Conservation (phyloP, 768 basidiomycete genomes). For the Calocybe indica region DNA sequence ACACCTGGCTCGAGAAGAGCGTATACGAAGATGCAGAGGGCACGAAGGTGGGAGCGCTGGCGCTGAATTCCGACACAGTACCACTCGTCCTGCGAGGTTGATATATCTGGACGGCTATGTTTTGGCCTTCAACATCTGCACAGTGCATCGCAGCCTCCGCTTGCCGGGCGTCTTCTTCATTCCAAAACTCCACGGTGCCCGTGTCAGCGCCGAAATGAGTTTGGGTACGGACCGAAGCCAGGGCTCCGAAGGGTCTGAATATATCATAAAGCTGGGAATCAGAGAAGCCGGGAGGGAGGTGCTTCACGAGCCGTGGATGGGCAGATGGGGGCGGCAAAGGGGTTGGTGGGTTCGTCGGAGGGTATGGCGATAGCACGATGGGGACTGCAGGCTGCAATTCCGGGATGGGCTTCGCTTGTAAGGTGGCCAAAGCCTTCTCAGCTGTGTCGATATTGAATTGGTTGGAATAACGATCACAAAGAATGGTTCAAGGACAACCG, state of each 20-base stretch:
- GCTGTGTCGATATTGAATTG: conserved; percentile 35
- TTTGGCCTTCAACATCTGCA: conserved; percentile 75
- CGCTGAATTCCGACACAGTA: conserved; percentile 58
- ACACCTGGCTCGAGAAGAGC: conserved; percentile 56
- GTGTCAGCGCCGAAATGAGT: conserved; percentile 75
- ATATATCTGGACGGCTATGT: conserved; percentile 78
- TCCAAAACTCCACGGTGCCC: conserved; percentile 81
- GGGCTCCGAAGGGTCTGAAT: conserved; percentile 78
- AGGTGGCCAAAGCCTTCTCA: conserved; percentile 82
- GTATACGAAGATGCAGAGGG: conserved; percentile 59
- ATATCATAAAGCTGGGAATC: conserved; percentile 79
- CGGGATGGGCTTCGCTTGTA: conserved; percentile 71
- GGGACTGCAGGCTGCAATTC: conserved; percentile 50
- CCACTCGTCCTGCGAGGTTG: conserved; percentile 58
- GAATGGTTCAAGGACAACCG: neutral
- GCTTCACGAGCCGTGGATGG: conserved; percentile 76
- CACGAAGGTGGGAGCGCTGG: conserved; percentile 70
- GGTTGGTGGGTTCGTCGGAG: conserved; percentile 71
- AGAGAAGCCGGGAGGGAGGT: conserved; percentile 63
- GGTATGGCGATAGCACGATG: conserved; percentile 77
- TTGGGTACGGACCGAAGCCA: conserved; percentile 71
- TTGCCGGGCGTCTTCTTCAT: conserved; percentile 74
- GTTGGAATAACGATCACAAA: too few relatives aligned
- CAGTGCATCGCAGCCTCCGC: conserved; percentile 84
- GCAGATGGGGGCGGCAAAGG: conserved; percentile 73